Percentiles rank a stretch among this genome's conserved stretches.
Conservation (phyloP, 352 stramenopile genomes). For the Phytophthora hibernalis region DNA sequence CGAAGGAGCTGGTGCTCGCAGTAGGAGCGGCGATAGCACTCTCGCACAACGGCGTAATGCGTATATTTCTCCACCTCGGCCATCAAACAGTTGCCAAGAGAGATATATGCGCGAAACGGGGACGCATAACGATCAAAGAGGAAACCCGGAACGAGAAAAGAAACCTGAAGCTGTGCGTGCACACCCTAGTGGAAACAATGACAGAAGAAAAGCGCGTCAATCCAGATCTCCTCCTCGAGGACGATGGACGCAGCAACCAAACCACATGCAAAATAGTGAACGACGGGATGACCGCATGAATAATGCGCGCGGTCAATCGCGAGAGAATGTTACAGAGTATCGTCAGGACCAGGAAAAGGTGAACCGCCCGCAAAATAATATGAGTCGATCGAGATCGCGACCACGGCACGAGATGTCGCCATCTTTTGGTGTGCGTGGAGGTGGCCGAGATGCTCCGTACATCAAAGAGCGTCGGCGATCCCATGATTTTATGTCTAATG, state of each 20-base stretch:
- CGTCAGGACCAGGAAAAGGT: too few relatives aligned
- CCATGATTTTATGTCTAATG: conserved; percentile 17
- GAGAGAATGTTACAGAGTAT: not conserved
- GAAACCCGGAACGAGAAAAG: not conserved
- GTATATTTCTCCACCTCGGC: not conserved
- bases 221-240: conserved; percentile 7
- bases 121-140: conserved; percentile 1
- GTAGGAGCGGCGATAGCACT: not conserved
- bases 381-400: conserved; percentile 19
- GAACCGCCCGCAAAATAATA: not conserved
- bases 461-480: conserved; percentile 10
- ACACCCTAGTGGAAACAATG: not conserved
- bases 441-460: not conserved
- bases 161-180: not conserved
- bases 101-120: not conserved
- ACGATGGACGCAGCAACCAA: conserved; percentile 15
- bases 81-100: conserved; percentile 4
- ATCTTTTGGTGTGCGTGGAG: not conserved
- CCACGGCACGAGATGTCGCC: conserved; percentile 9
- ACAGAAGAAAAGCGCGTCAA: conserved; percentile 1
- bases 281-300: conserved; percentile 13
- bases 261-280: not conserved
- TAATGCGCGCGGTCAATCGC: conserved; percentile 16
- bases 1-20: conserved; percentile 7
- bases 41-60: conserved; percentile 16